Evolutionary conservation across 345 rosid genomes (phyloP).

Genomic region (Trapa incisa): DNA sequence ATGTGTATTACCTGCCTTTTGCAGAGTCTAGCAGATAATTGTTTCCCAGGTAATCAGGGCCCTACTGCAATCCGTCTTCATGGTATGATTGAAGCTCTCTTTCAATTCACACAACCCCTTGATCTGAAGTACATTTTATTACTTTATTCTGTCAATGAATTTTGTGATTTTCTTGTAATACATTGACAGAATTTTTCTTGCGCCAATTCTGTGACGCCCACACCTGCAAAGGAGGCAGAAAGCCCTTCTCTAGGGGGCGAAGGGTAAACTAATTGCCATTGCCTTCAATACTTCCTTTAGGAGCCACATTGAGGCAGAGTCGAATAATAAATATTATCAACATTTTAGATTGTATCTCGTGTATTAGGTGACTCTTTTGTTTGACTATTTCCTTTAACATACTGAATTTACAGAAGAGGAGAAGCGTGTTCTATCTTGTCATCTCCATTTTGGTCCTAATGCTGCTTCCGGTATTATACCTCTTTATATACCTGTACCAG

Average conservation of each 20-base stretch:
- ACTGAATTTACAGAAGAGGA: constrained; percentile 34
- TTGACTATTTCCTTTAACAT: neutral
- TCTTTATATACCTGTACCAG: constrained; percentile 44
- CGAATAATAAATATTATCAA: neutral
- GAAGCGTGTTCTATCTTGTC: constrained; percentile 27
- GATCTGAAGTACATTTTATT: neutral
- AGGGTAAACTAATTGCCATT: constrained; percentile 26
- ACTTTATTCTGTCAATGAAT: neutral
- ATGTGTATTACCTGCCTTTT: constrained; percentile 4
- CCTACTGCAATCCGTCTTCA: constrained; percentile 71
- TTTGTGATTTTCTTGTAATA: neutral
- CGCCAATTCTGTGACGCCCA: constrained; percentile 74
- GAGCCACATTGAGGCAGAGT: neutral
- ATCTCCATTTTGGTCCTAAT: constrained; percentile 37
- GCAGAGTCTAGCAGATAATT: constrained; percentile 36
- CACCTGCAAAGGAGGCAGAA: constrained; percentile 40
- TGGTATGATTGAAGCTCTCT: constrained; percentile 22
- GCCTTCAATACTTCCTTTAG: neutral
- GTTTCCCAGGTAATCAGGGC: constrained; percentile 40
- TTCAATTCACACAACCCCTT: neutral
- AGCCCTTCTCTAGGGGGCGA: constrained; percentile 41
- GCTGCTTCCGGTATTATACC: constrained; percentile 51
- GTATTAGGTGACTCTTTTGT: neutral
- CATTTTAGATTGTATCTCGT: neutral
- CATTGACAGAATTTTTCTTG: constrained; percentile 48